phyloP scores from a whole-genome alignment of 2,329 filamentous ascomycete species.

The Verticillium isaacii region DNA sequence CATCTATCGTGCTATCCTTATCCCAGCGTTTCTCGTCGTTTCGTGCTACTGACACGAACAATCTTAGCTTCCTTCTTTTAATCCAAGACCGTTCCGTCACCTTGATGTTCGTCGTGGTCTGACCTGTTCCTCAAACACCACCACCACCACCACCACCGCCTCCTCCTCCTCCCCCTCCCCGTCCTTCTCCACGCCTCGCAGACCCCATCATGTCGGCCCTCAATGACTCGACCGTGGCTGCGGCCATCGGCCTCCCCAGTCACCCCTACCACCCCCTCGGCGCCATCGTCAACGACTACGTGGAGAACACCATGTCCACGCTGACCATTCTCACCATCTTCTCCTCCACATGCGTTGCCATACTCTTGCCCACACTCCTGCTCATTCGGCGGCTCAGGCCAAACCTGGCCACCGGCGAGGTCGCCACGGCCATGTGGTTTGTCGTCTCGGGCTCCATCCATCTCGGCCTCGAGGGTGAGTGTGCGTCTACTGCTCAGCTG shows the following conservation, averaged over 20 bases:
- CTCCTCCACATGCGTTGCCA: slow-evolving; percentile 44
- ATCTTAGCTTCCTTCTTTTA: not conserved
- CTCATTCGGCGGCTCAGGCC: slow-evolving; percentile 49
- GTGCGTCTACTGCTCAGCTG: fast-evolving
- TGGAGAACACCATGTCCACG: slow-evolving; percentile 60
- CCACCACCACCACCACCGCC: not conserved
- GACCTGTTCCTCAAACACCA: too few species aligned
- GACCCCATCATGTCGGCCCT: not conserved
- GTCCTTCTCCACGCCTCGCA: not conserved
- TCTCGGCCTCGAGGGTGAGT: slow-evolving; percentile 34
- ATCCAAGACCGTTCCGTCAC: too few species aligned
- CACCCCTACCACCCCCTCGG: slow-evolving; percentile 72
- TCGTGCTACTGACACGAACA: not conserved
- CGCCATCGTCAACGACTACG: slow-evolving; percentile 56
- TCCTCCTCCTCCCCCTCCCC: not conserved
- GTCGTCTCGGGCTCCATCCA: slow-evolving; percentile 58
- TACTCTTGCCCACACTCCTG: slow-evolving; percentile 53
- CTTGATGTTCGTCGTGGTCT: too few species aligned
- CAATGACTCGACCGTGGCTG: not conserved
- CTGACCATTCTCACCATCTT: slow-evolving; percentile 57
- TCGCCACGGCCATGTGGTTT: slow-evolving; percentile 68
- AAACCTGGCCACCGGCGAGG: slow-evolving; percentile 47
- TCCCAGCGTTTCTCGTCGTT: not conserved
- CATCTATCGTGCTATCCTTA: not conserved
- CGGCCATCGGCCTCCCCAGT: slow-evolving; percentile 1